Evolutionary conservation across 768 basidiomycete genomes (phyloP).

Genomic region (Boletus bicolor): DNA sequence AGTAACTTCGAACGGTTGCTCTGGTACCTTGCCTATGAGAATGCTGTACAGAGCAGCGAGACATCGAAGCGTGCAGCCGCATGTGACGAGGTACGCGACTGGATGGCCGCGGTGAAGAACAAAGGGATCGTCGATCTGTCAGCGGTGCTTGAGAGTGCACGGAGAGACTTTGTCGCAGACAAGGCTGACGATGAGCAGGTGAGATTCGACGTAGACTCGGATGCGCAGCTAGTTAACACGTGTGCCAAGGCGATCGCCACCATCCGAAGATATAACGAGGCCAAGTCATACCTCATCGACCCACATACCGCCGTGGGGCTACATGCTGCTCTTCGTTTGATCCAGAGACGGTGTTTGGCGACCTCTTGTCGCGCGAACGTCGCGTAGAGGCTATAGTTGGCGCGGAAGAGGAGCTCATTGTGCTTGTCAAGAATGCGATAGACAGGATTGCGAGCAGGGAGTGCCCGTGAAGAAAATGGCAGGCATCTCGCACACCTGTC

Average conservation of each 20-base stretch:
- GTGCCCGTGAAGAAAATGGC: not conserved
- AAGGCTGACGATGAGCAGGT: conserved; percentile 83
- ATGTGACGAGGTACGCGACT: conserved; percentile 61
- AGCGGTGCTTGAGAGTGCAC: conserved; percentile 65
- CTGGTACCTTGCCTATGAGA: conserved; percentile 90
- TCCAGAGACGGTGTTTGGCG: conserved; percentile 60
- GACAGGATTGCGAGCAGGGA: conserved; percentile 22
- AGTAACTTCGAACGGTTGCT: conserved; percentile 96
- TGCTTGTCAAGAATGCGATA: conserved; percentile 68
- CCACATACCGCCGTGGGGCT: conserved; percentile 97
- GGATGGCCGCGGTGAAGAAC: conserved; percentile 86
- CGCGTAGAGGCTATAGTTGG: conserved; percentile 74
- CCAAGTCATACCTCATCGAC: conserved; percentile 43
- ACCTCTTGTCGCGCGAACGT: conserved; percentile 72
- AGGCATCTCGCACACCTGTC: not conserved
- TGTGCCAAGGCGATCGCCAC: conserved; percentile 73
- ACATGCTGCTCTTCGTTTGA: conserved; percentile 51
- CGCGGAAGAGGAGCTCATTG: conserved; percentile 58
- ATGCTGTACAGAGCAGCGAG: conserved; percentile 34
- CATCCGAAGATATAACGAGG: conserved; percentile 63
- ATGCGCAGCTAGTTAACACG: not conserved
- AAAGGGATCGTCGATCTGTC: conserved; percentile 77
- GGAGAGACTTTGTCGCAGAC: conserved; percentile 85
- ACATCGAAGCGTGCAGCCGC: conserved; percentile 42
- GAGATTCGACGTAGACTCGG: conserved; percentile 9